phyloP scores from a whole-genome alignment of 2,329 filamentous ascomycete genomes.

The Aureobasidium sp. region DNA sequence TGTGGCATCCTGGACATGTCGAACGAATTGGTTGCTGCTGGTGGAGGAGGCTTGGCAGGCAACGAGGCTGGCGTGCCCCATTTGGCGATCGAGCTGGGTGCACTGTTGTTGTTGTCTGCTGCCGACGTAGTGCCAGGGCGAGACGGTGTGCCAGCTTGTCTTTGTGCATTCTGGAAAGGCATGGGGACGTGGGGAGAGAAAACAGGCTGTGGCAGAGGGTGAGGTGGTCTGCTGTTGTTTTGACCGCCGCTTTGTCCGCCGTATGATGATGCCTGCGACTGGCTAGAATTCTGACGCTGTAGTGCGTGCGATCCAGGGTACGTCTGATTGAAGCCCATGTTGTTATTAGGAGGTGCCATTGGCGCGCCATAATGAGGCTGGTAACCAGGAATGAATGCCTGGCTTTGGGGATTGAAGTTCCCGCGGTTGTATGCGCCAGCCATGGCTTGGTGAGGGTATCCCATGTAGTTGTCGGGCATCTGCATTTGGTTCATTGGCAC shows the following conservation, averaged over 20 bases:
- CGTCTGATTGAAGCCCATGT: neutral
- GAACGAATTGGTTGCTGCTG: constrained; percentile 24
- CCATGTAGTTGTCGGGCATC: constrained; percentile 11
- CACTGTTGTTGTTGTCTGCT: neutral
- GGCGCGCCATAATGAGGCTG: constrained; percentile 5
- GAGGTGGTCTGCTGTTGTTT: constrained; percentile 21
- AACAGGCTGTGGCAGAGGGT: constrained; percentile 31
- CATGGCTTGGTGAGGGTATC: constrained; percentile 67
- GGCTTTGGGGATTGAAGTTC: constrained; percentile 88
- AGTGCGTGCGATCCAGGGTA: constrained; percentile 16
- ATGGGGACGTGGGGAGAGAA: constrained; percentile 27
- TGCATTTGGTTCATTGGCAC: constrained; percentile 11
- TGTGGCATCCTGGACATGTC: constrained; percentile 12
- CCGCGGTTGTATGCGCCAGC: constrained; percentile 77
- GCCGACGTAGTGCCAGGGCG: neutral
- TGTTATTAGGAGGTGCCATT: neutral
- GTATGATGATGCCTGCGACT: constrained; percentile 23
- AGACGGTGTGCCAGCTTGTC: neutral
- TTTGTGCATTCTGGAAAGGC: constrained; percentile 15
- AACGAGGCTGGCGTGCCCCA: constrained; percentile 47
- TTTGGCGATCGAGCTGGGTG: constrained; percentile 43
- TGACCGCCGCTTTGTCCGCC: constrained; percentile 14
- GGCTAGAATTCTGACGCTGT: constrained; percentile 26
- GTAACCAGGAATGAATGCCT: constrained; percentile 72
- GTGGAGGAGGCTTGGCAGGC: constrained; percentile 46